Percentiles rank a stretch among this genome's conserved stretches.
Evolutionary conservation across 768 basidiomycete species (phyloP).

Genomic region (Ramaria rubella): DNA sequence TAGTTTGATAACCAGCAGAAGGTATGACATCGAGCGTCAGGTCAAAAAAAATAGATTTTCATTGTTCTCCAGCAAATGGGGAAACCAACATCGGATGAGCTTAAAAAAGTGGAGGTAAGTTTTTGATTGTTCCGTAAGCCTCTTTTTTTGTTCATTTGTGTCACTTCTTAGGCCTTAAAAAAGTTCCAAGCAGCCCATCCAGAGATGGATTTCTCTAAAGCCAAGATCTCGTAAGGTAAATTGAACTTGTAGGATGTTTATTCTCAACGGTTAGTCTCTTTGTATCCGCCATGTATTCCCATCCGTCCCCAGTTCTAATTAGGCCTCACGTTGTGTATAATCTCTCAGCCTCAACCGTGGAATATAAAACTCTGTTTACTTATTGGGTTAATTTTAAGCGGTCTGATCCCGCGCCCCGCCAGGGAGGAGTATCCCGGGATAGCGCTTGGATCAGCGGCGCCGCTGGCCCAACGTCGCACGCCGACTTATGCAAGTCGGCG

Average conservation of each 20-base stretch:
- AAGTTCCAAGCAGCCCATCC: slow-evolving; percentile 90
- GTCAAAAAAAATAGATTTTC: neutral
- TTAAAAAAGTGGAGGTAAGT: slow-evolving; percentile 84
- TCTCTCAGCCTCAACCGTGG: no score
- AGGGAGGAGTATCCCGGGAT: no score
- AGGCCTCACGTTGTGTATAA: neutral
- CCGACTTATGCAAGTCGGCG: no score
- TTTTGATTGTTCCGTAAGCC: neutral
- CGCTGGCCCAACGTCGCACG: no score
- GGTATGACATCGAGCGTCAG: slow-evolving; percentile 27
- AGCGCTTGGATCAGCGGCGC: no score
- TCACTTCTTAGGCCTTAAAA: slow-evolving; percentile 54
- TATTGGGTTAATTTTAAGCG: no score
- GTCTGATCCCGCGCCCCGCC: neutral
- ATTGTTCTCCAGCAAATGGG: slow-evolving; percentile 68
- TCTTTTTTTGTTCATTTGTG: slow-evolving; percentile 2
- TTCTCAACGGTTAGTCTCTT: neutral
- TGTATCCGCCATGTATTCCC: neutral
- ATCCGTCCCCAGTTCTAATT: neutral
- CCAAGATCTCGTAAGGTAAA: slow-evolving; percentile 60
- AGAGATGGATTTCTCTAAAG: slow-evolving; percentile 90
- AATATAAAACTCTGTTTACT: no score
- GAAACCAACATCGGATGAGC: slow-evolving; percentile 89
- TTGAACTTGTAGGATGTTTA: neutral
- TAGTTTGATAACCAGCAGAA: slow-evolving; percentile 79